Base-by-base conservation (phyloP, 495 filamentous ascomycete genomes). In the Lineolata rhizophorae region DNA sequence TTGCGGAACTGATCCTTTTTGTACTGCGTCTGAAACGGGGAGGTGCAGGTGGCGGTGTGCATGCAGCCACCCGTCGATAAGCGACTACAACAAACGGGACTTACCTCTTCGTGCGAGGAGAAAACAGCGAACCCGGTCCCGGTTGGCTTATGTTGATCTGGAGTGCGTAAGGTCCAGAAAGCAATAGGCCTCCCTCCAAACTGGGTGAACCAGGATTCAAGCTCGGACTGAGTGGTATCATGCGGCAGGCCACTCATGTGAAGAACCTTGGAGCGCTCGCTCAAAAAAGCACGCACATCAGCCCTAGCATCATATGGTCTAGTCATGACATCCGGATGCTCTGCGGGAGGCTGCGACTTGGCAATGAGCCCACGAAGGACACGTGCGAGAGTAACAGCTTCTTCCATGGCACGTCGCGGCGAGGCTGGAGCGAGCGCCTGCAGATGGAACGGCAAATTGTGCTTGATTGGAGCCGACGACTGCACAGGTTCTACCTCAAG, bases 181-280 rank as follows among this genome's bases (percentile, higher is more conserved):
- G 85, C 85, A 58, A 95, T 95, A n/a, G 87, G 87, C 12, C 87
- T 77, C 27, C 87, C 87, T 35, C 87, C 85, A 45, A 91, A 97
- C 49, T 97, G 87, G 16, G 87, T 97, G 52, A 94, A 97, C 87
- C 87, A 97, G 52, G 81, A 92, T 57, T 95, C 87, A 20, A 97
- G 61, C 54, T 95, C 87, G 11, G 83, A 93, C 56, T 97, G 87
- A 2, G 87, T 97, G 17, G 87, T 97, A 46, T 97, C 87, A 48
- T 97, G 87, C 25, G 87, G 87, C 30, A 97, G 64, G 22, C 87
- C 87, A 42, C 79, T 90, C 68, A 97, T 80, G 54, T 97, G 87
- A 38, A 97, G 66, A 10, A 95, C 82, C 60, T 97, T 97, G 61
- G 83, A 93, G 31, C 85, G 70, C 52, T 97, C 87, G 2, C 76